phyloP scores from a whole-genome alignment of 768 basidiomycete species.

The Calocybe gangraenosa region DNA sequence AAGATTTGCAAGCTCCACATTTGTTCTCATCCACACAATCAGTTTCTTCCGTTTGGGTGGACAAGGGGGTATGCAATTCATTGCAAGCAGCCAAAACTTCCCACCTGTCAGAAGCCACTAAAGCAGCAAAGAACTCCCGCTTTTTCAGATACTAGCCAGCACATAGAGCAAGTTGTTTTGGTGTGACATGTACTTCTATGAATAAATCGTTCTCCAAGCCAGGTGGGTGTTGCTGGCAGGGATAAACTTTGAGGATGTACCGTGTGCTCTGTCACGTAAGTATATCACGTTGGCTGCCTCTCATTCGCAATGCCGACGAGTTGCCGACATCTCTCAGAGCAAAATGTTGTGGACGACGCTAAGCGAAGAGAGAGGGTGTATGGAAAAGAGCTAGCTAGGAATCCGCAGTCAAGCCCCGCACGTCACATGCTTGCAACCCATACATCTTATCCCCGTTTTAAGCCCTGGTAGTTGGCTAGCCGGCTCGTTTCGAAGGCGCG shows the following conservation, averaged over 20 bases:
- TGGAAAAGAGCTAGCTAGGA: neutral
- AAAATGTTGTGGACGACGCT: neutral
- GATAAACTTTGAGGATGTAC: neutral
- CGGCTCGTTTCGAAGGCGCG: slow-evolving; percentile 7
- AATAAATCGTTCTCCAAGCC: too few relatives aligned
- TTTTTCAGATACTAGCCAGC: slow-evolving; percentile 20
- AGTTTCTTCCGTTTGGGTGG: slow-evolving; percentile 53
- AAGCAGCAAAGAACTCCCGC: slow-evolving; percentile 18
- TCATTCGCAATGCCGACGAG: too few relatives aligned
- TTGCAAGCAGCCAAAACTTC: slow-evolving; percentile 17
- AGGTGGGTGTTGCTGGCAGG: too few relatives aligned
- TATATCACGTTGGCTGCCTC: neutral
- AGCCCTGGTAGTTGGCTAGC: neutral
- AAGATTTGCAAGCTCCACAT: slow-evolving; percentile 3
- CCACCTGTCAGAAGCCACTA: slow-evolving; percentile 5
- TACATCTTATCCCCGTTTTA: slow-evolving; percentile 8
- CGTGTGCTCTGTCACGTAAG: slow-evolving; percentile 1
- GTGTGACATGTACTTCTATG: too few relatives aligned
- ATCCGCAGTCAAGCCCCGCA: slow-evolving; percentile 8
- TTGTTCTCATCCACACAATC: neutral
- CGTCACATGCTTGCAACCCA: slow-evolving; percentile 4
- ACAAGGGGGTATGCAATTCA: slow-evolving; percentile 48
- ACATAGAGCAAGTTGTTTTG: neutral
- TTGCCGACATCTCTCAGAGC: too few relatives aligned
- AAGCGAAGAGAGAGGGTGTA: neutral